Conservation (phyloP, 169 alveolate genomes). For the Plasmodium sp. region DNA sequence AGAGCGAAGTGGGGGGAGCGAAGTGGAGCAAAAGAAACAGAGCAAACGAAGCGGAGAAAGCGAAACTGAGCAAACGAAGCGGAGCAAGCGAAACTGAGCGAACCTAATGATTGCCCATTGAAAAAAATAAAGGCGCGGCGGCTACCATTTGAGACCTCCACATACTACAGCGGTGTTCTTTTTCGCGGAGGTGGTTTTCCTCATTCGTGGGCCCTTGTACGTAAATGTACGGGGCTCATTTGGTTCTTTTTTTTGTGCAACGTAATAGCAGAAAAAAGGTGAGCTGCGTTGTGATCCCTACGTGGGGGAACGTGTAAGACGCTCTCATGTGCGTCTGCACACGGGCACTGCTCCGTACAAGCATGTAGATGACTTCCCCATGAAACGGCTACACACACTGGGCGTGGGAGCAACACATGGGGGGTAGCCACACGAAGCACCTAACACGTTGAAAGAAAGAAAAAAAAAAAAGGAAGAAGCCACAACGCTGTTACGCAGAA, state of each 20-base stretch:
- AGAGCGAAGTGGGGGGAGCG: neutral
- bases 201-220: neutral
- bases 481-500: neutral
- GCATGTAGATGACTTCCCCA: neutral
- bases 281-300: neutral
- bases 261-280: neutral
- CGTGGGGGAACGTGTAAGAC: neutral
- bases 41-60: too few species aligned
- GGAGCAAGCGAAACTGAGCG: neutral
- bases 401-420: neutral
- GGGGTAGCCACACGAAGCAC: neutral
- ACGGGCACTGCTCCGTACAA: neutral
- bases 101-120: neutral
- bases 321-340: neutral
- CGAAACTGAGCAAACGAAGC: too few species aligned
- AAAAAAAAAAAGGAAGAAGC: neutral
- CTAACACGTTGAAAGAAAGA: neutral
- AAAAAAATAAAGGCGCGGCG: neutral
- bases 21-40: too few species aligned
- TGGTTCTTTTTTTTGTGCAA: neutral
- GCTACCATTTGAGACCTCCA: neutral
- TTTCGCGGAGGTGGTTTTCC: neutral
- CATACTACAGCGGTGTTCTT: neutral
- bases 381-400: neutral
- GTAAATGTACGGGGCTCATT: neutral